Evolutionary conservation across 179 eudicot species (phyloP), one percentile per base, ranked within the genome.

Genomic region (Amaranthus tricolor): DNA sequence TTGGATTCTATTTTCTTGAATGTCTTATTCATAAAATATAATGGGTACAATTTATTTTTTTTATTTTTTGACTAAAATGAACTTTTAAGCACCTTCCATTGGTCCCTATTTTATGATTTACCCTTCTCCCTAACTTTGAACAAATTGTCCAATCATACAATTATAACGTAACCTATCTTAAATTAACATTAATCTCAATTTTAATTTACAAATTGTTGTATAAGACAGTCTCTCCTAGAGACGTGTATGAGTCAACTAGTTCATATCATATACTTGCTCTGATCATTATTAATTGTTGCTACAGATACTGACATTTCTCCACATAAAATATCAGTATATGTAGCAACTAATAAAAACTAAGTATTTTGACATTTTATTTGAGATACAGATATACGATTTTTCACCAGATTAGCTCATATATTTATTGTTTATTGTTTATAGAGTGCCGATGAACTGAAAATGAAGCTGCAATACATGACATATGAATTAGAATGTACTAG

Each of bases 401-500:
- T 31, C 40, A 31, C 1, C 31, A 24, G 31, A 24, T 0, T 24
- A 31, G 40, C 40, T 31, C 40, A 31, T 31, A 31, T 31, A 4
- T 53, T 69, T 15, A 7, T 69, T 56, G n/a, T 17, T 15, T 74
- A 31, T 16, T 65, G 14, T 43, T 31, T 20, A 58, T 85, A 92
- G 90, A 82, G 65, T 13, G 76, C 78, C 40, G 93, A 89, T 50
- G 94, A 90, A 51, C 49, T 94, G 76, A 86, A 82, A 58, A 87
- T 89, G 65, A 88, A 84, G 87, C 84, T 94, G 14, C 62, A 81
- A 13, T 86, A 66, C 82, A 80, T 82, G 57, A 82, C 84, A 47
- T 82, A 88, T 55, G 94, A 92, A 75, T 74, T 94, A 21, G 91
- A 92, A 72, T 65, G 84, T 3, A 78, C 88, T 9, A 88, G 74